Evolutionary conservation across 495 filamentous ascomycete genomes (phyloP).

Genomic region (Penicillium canariense): DNA sequence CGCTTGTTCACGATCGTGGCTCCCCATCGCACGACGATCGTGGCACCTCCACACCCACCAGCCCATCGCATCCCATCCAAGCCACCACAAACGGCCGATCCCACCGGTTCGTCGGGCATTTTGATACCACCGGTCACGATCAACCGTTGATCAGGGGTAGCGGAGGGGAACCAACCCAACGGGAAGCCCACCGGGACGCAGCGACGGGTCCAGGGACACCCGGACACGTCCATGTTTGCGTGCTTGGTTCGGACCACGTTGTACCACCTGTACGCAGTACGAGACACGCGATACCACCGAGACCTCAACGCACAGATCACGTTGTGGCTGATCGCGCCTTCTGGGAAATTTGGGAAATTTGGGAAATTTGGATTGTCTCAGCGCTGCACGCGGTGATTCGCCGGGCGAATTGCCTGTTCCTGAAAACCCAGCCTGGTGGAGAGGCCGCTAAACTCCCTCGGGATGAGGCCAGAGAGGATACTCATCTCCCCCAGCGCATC

Average conservation of each 20-base stretch:
- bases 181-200: no score
- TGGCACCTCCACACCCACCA: constrained; percentile 2
- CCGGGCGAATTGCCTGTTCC: constrained; percentile 25
- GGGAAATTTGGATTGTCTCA: constrained; percentile 26
- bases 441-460: background rate
- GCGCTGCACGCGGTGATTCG: constrained; percentile 10
- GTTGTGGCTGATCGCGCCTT: background rate
- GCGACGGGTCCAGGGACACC: no score
- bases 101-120: constrained; percentile 17
- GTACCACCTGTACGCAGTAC: background rate
- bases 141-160: constrained; percentile 27
- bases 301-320: background rate
- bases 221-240: no score
- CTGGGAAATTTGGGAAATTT: background rate
- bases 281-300: no score
- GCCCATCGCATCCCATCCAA: constrained; percentile 7
- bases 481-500: background rate
- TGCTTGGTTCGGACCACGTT: constrained; percentile 1
- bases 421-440: constrained; percentile 5
- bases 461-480: background rate
- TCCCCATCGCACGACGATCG: background rate
- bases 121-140: constrained; percentile 15
- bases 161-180: no score
- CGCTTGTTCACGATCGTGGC: no score
- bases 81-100: constrained; percentile 17